These are phyloP conservation scores for Ophiostoma perfectum DNA, from an alignment of 2,329 filamentous ascomycete genomes.

Conservation along the genomic window DNA sequence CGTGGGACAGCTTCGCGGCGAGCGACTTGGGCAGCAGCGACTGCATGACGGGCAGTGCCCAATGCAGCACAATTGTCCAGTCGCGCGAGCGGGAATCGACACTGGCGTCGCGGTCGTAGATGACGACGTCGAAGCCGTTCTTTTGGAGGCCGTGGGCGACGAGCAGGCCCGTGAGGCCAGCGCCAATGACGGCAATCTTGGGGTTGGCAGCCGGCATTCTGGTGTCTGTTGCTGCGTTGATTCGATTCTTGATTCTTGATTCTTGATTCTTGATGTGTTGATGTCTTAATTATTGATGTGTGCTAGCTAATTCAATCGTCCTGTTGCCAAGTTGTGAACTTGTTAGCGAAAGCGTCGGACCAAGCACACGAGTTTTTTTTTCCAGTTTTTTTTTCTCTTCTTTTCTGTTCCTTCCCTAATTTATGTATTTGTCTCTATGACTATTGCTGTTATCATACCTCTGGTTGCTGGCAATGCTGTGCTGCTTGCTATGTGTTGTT, in stretches of 20 bases:
- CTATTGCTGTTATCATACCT: neutral
- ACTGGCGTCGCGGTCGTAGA: constrained; percentile 34
- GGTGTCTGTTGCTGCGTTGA: neutral
- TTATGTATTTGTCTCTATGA: neutral
- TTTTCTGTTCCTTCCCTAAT: neutral
- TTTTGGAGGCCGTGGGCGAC: constrained; percentile 36
- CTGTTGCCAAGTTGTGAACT: neutral
- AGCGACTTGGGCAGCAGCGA: constrained; percentile 32
- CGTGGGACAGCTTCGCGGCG: constrained; percentile 30
- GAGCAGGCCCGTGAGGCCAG: constrained; percentile 37
- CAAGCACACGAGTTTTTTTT: neutral
- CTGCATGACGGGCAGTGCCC: constrained; percentile 36
- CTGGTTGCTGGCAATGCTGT: too few relatives aligned
- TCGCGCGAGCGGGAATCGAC: constrained; percentile 33
- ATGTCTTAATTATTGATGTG: neutral
- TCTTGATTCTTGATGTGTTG: neutral
- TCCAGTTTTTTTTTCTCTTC: neutral
- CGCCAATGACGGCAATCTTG: constrained; percentile 35
- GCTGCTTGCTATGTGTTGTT: too few relatives aligned
- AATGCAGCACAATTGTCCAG: constrained; percentile 40
- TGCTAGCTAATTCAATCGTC: too few relatives aligned
- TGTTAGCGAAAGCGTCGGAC: neutral
- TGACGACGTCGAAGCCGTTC: constrained; percentile 33
- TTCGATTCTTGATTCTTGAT: neutral
- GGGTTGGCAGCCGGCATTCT: constrained; percentile 9